Evolutionary conservation across 768 basidiomycete species (phyloP), one percentile per base, ranked within the genome.

Genomic region (Mycena pura): DNA sequence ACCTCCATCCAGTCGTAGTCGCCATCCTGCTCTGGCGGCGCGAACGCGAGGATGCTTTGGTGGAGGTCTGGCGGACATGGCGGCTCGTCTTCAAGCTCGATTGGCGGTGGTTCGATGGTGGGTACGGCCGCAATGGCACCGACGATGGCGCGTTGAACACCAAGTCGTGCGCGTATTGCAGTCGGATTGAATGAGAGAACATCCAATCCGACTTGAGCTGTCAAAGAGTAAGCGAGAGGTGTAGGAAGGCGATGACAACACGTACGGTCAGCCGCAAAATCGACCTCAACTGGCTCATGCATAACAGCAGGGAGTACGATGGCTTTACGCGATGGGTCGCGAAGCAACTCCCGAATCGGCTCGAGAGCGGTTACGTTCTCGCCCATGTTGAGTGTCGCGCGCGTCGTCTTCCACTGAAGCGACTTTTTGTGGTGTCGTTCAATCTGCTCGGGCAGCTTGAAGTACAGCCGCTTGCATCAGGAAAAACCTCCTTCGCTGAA

Each of bases 371-470:
- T 39, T 15, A 28, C 48, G 43, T 58, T 58, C 6, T 31, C 39
- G 3, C 57, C 57, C 21, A 43, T 24, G 10, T 41, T 41, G 21
- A 58, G 47, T 21, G 57, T 50, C n/a, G 57, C 57, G 2, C 48
- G 57, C 5, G 57, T 9, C 13, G 57, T 50, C 40, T 49, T 58
- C 48, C 57, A 58, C 38, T 58, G 57, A 9, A 58, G 15, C 17
- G 47, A 41, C 8, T 58, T 60, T 41, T 67, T 67, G 60, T 64
- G 63, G 45, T 67, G 66, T 3, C 56, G 62, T 40, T 58, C 50
- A 25, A 67, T 59, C 21, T 67, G 66, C 31, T 60, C 56, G 0
- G 66, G 66, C 1, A 67, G 45, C 40, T 67, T 68, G 47, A 62
- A 68, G 32, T 62, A 68, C 2, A 64, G 32, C 15, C 58, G 52